Conservation (phyloP, 106 monocot genomes). For the Triglochin maritima region DNA sequence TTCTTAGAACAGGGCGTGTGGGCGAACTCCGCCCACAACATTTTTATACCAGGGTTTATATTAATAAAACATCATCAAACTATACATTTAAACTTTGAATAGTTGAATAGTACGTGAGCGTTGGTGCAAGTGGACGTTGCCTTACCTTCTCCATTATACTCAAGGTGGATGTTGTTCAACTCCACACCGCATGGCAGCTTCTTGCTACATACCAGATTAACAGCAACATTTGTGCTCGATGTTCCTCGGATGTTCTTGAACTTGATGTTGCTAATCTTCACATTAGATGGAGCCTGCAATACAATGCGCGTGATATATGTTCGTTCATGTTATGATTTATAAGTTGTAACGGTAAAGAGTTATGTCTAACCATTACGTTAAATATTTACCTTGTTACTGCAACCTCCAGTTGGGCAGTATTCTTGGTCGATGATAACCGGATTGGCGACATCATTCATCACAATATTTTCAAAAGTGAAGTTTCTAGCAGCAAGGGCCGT, state of each 20-base stretch:
- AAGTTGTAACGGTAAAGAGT: too few species aligned
- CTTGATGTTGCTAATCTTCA: constrained; percentile 16
- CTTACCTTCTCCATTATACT: not conserved
- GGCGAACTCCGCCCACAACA: too few species aligned
- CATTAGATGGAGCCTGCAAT: constrained; percentile 10
- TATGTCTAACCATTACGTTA: not conserved
- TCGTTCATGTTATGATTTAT: not conserved
- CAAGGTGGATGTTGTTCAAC: constrained; percentile 11
- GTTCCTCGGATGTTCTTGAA: constrained; percentile 17
- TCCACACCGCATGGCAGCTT: constrained; percentile 19
- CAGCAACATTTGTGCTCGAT: constrained; percentile 6
- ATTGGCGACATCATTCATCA: constrained; percentile 10
- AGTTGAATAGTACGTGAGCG: too few species aligned
- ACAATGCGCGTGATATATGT: not conserved
- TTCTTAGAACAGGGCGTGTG: too few species aligned
- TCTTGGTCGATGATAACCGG: constrained; percentile 22
- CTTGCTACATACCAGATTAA: constrained; percentile 23
- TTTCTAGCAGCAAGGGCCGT: not conserved
- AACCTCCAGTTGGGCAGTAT: constrained; percentile 13
- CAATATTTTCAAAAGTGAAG: constrained; percentile 14
- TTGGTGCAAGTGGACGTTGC: constrained; percentile 2
- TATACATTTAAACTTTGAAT: too few species aligned
- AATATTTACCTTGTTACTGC: not conserved
- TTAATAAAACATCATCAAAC: too few species aligned
- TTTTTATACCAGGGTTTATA: too few species aligned